Base-by-base conservation (phyloP, 495 filamentous ascomycete species). In the Wilcoxina mikolae region DNA sequence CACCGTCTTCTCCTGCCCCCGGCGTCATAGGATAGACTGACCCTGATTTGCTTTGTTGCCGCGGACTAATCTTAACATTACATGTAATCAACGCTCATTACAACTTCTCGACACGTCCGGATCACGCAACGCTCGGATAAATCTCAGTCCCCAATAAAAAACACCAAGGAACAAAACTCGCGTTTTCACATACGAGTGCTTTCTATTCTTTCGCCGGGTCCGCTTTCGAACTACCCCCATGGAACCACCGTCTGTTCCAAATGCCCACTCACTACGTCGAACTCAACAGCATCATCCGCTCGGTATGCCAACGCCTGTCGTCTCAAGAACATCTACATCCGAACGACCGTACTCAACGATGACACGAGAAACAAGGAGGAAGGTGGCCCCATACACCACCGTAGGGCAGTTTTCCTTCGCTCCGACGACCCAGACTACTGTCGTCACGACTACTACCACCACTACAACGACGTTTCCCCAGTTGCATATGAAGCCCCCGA, bases 391-490 rank as follows among this genome's bases (percentile, higher is more conserved):
- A 51, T 63, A 62, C 52, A 60, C 64, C 4, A 58, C 64, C 15
- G 57, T 84, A 52, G 83, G 76, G 10, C 78, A 82, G 60, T 76
- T 87, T 53, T 82, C 80, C 12, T 82, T 80, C 64, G 81, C 78
- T 53, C 82, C 82, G 25, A 77, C 83, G 15, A 86, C 83, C 22
- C 75, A 80, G 63, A 84, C 82, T 20, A 85, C 82, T 1, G 78
- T 85, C 7, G 81, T 95, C 56, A 96, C 89, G 3, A 95, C 91
- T 0, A 96, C 90, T 0, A 96, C 89, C 0, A 94, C 87, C 0
- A 95, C 90, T 0, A 95, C 91, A 20, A 82, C 86, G 29, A 80
- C 79, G 3, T 90, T 91, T 56, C 89, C 91, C 12, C 90, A 88
- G 17, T 69, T 96, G 11, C 67, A 84, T 46, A 77, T 95, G 59